Evolutionary conservation across 305 asterid species (phyloP).

Genomic region (Nicotiana rustica): DNA sequence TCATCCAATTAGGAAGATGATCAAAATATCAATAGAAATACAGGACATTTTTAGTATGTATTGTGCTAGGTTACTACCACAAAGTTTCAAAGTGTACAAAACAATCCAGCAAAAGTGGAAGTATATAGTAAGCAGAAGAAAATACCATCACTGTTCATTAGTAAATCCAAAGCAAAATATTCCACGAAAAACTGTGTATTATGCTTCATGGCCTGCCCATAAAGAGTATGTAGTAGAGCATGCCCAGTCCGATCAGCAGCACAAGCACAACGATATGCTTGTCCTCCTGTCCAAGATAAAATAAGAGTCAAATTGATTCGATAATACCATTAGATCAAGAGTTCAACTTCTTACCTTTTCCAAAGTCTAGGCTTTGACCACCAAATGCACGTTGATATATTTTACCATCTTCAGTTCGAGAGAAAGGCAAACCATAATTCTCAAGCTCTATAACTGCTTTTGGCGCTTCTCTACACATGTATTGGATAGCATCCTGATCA

Average conservation of each 20-base stretch:
- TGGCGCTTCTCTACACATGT: conserved; percentile 99
- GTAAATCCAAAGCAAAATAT: conserved; percentile 92
- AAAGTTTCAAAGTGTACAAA: neutral
- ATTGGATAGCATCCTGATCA: conserved; percentile 98
- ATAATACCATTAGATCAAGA: conserved; percentile 3
- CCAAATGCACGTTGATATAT: conserved; percentile 99
- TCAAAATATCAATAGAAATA: conserved; percentile 10
- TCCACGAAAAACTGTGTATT: conserved; percentile 99
- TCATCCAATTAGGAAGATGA: neutral
- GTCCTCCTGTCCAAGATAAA: conserved; percentile 72
- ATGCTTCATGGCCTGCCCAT: conserved; percentile 99
- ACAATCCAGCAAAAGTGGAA: neutral
- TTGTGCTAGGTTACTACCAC: conserved; percentile 8
- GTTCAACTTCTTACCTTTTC: conserved; percentile 67
- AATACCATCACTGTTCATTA: conserved; percentile 91
- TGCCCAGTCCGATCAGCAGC: conserved; percentile 99
- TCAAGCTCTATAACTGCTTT: conserved; percentile 99
- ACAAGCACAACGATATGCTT: conserved; percentile 99
- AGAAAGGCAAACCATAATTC: conserved; percentile 97
- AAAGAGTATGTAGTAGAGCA: conserved; percentile 94
- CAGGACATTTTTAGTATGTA: neutral
- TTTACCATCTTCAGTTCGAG: conserved; percentile 96
- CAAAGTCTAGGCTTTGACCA: conserved; percentile 96
- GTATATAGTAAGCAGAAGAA: neutral
- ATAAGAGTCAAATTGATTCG: conserved; percentile 24